A percentile compares a stretch with the other conserved stretches of the same genome.
phyloP scores from a whole-genome alignment of 441 rosid genomes.

The Corymbia citriodora region DNA sequence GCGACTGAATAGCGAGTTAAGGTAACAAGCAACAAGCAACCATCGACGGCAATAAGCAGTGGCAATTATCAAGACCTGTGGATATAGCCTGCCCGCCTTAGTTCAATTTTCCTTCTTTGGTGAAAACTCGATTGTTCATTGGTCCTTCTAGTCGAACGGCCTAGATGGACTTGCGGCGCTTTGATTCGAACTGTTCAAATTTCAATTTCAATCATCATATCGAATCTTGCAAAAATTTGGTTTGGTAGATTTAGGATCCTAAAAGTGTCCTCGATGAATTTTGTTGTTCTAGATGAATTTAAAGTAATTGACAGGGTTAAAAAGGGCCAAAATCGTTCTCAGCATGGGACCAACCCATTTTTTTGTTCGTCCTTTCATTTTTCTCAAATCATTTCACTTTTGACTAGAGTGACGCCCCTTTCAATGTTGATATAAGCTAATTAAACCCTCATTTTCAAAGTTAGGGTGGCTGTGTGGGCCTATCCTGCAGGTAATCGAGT shows the following conservation, averaged over 20 bases:
- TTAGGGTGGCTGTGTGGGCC: neutral
- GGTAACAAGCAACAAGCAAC: no score
- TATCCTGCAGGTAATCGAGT: neutral
- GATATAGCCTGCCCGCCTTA: no score
- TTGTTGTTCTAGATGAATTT: neutral
- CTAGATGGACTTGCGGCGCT: neutral
- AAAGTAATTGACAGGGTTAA: neutral
- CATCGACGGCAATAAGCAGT: no score
- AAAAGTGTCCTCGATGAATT: neutral
- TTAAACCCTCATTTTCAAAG: neutral
- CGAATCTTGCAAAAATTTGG: neutral
- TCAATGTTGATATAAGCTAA: no score
- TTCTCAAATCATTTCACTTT: neutral
- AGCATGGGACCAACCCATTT: accelerated
- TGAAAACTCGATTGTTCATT: neutral
- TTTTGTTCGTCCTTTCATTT: no score
- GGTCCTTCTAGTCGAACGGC: neutral
- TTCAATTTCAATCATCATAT: neutral
- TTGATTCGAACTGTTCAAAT: neutral
- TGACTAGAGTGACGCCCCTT: neutral
- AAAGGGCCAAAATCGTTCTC: neutral
- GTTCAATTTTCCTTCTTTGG: no score
- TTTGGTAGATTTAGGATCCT: neutral
- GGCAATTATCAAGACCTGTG: no score
- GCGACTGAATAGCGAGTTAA: no score